Evolutionary conservation across 306 rosid genomes (phyloP), one percentile per base, ranked within the genome.

Genomic region (Hippophae tibetana): DNA sequence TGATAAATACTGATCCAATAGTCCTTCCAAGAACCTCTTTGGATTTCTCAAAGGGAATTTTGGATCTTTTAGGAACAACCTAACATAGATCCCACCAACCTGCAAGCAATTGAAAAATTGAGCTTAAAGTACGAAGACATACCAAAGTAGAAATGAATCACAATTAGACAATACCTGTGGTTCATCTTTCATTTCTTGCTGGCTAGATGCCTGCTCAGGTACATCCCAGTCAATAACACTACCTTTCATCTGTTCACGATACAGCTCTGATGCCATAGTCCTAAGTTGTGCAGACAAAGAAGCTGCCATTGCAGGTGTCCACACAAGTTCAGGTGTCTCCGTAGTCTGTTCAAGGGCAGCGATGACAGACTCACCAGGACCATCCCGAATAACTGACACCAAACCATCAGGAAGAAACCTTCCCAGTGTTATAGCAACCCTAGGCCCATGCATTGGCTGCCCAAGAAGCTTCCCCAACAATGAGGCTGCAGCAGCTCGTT

Each of bases 271-370:
- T 63, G 96, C 86, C 96, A 92, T 80, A 23, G 99, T 92, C 64
- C 88, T 75, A 70, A 92, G 83, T 78, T 92, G 99, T 44, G 96
- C 96, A 65, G 99, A 83, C 65, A 92, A 72, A 71, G 99, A 92
- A 73, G 99, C 79, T 45, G 99, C 99, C 99, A 92, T 92, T 7
- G 99, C 99, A 43, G 95, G 95, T 3, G 99, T 92, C 99, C 99
- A 92, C 46, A 92, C 99, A 83, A 92, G 96, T 73, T 92, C 99
- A 56, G 99, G 99, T 52, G 99, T 92, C 79, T 92, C 99, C 3
- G 96, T 88, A 67, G 88, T 84, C 69, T 82, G 96, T 74, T 92
- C 99, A 57, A 92, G 86, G 67, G 87, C 76, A 75, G 82, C 82
- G 51, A 92, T 96, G 54, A 85, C 99, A 55, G 95, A 88, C 86